Evolutionary conservation across 495 filamentous ascomycete species (phyloP).

Genomic region (Filosporella fistucella): DNA sequence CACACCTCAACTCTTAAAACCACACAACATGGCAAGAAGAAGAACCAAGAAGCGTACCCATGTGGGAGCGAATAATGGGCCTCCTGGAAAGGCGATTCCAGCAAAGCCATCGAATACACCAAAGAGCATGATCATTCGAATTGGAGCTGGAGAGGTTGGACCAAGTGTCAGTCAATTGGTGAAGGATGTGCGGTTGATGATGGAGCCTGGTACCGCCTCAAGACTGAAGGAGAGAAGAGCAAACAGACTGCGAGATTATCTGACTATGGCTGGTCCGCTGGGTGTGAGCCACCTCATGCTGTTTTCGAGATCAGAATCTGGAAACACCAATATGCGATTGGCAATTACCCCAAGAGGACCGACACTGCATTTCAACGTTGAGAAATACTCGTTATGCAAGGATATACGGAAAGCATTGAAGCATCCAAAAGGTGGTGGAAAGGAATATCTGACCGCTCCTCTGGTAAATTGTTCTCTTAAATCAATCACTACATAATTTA

Average conservation of each 20-base stretch:
- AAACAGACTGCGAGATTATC: constrained; percentile 89
- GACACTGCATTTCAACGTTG: constrained; percentile 91
- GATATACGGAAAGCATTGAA: constrained; percentile 79
- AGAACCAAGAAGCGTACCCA: constrained; percentile 90
- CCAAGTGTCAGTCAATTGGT: constrained; percentile 88
- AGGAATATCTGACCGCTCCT: constrained; percentile 78
- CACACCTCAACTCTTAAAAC: constrained; percentile 4
- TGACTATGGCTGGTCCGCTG: constrained; percentile 90
- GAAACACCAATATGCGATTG: constrained; percentile 89
- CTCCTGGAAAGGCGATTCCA: constrained; percentile 19
- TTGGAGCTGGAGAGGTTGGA: constrained; percentile 90
- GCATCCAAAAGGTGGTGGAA: constrained; percentile 73
- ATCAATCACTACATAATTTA: not conserved
- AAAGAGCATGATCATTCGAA: constrained; percentile 97
- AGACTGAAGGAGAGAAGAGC: constrained; percentile 83
- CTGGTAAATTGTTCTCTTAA: constrained; percentile 59
- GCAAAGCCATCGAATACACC: constrained; percentile 40
- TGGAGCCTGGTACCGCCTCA: constrained; percentile 92
- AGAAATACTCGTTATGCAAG: constrained; percentile 90
- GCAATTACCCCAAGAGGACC: constrained; percentile 87
- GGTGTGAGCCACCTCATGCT: constrained; percentile 92
- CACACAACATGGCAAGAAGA: constrained; percentile 65
- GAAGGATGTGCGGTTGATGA: constrained; percentile 84
- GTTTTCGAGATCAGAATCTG: constrained; percentile 84
- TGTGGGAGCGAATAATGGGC: constrained; percentile 58